phyloP scores from a whole-genome alignment of 768 basidiomycete genomes.

The Myochromella boudieri region DNA sequence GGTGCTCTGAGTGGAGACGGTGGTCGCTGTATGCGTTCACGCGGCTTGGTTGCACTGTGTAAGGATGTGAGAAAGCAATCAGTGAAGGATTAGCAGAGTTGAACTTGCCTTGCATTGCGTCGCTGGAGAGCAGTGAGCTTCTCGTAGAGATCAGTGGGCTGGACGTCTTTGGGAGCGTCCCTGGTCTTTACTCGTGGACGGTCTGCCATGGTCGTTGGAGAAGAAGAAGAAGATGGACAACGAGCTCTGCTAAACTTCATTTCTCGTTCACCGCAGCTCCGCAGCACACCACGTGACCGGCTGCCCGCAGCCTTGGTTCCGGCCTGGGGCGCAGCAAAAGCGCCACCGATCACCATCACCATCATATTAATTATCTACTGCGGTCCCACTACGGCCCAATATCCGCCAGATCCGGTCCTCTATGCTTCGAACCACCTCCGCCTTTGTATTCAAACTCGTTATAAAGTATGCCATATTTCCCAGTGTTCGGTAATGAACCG shows the following conservation, averaged over 20 bases:
- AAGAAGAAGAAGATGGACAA: not conserved
- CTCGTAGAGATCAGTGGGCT: conserved; percentile 53
- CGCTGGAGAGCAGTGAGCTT: conserved; percentile 68
- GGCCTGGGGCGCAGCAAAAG: no score
- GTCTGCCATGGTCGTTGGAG: conserved; percentile 28
- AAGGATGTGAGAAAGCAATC: not conserved
- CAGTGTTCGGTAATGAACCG: conserved; percentile 83
- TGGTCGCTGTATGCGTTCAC: conserved; percentile 29
- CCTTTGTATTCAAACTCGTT: conserved; percentile 76
- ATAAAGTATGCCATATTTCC: conserved; percentile 95
- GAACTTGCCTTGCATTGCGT: conserved; percentile 55
- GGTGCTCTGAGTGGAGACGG: no score
- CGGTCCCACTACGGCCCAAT: conserved; percentile 8
- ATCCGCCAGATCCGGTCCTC: conserved; percentile 61
- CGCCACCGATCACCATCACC: no score
- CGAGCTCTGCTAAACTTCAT: not conserved
- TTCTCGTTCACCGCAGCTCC: not conserved
- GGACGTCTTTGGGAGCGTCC: conserved; percentile 35
- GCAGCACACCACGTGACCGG: not conserved
- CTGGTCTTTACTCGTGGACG: conserved; percentile 36
- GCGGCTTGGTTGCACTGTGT: conserved; percentile 42
- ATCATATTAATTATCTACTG: not conserved
- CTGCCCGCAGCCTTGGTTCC: not conserved
- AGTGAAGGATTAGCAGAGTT: conserved; percentile 2
- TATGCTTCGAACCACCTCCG: conserved; percentile 51